Base-by-base conservation (phyloP, 2,329 filamentous ascomycete genomes). In the Fusarium scirpi region DNA sequence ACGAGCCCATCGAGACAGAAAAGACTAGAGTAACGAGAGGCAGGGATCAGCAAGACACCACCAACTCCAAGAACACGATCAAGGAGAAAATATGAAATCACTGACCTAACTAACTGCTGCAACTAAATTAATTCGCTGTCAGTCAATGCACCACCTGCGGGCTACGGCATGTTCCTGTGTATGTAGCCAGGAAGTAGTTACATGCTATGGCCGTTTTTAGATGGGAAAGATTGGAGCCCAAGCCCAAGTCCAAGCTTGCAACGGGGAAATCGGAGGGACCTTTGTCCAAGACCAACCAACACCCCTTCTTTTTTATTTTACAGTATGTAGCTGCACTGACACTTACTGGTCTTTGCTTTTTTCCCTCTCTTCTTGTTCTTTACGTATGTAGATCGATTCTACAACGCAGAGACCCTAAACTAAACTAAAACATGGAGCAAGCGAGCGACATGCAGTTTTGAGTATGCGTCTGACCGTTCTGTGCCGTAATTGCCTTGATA, bases 11-110 rank as follows among this genome's bases (percentile, higher is more conserved):
- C 48, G 29, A 65, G 47, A 52, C 40, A 70, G 49, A 30, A 41
- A 58, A 40, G 40, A 29, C 27, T 46, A 54, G 40, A 46, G 27
- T 20, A 13, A 22, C 46, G 41, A 54, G 34, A 25, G 48, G 32
- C 62, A 70, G 53, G 67, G 67, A 70, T 67, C 55, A 60, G 38
- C 54, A 46, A 65, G 51, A 60, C 25, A 61, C 48, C 30, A 41
- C 20, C 41, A 56, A 53, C 59, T 53, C 43, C 58, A 64, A 45
- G 29, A 56, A 32, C 41, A 48, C 22, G 53, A 56, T 48, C 44
- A n/a, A 56, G 43, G 18, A 48, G 29, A 48, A 48, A 13, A 64
- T 43, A 59, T 47, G 53, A 52, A 29, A n/a, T 48, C 27, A 29
- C 25, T 29, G n/a, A 20, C 29, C 16, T 15, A 48, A 30, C 45